Evolutionary conservation across 441 rosid genomes (phyloP).

Genomic region (Gossypium aridum): DNA sequence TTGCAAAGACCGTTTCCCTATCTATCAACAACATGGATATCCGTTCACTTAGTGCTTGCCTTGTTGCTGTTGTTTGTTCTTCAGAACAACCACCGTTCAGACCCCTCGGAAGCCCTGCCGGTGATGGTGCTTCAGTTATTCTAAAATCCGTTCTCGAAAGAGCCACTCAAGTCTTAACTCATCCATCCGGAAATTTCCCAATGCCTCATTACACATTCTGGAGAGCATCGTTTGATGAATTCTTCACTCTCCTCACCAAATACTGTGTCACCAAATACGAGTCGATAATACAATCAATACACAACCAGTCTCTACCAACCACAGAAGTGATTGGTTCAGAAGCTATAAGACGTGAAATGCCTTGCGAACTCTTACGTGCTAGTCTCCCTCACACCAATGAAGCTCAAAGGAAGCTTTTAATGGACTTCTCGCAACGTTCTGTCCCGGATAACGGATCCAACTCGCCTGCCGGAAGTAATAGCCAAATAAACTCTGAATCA

Average conservation of each 20-base stretch:
- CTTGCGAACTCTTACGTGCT: slow-evolving; percentile 79
- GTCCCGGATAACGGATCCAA: slow-evolving; percentile 23
- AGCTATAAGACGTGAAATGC: slow-evolving; percentile 85
- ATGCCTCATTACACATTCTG: slow-evolving; percentile 65
- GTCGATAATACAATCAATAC: slow-evolving; percentile 49
- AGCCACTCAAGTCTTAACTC: slow-evolving; percentile 49
- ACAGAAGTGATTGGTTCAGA: slow-evolving; percentile 50
- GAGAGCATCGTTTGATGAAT: slow-evolving; percentile 95
- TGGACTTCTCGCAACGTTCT: slow-evolving; percentile 39
- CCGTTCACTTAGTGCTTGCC: slow-evolving; percentile 82
- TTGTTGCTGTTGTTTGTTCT: slow-evolving; percentile 95
- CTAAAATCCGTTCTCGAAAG: slow-evolving; percentile 68
- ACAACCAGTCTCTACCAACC: slow-evolving; percentile 31
- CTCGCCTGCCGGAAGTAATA: slow-evolving; percentile 33
- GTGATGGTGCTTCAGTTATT: slow-evolving; percentile 79
- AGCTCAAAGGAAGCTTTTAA: slow-evolving; percentile 61
- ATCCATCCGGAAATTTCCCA: slow-evolving; percentile 36
- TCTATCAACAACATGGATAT: slow-evolving; percentile 82
- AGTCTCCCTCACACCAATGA: slow-evolving; percentile 86
- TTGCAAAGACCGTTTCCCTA: slow-evolving; percentile 57
- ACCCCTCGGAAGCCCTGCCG: slow-evolving; percentile 82
- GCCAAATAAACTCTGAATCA: slow-evolving; percentile 60
- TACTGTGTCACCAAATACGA: slow-evolving; percentile 87
- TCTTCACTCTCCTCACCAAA: slow-evolving; percentile 83
- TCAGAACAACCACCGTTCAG: slow-evolving; percentile 95